A percentile compares a stretch with the other conserved stretches of the same genome.
Conservation (phyloP, 169 alveolate species). For the Plasmodium ovale region DNA sequence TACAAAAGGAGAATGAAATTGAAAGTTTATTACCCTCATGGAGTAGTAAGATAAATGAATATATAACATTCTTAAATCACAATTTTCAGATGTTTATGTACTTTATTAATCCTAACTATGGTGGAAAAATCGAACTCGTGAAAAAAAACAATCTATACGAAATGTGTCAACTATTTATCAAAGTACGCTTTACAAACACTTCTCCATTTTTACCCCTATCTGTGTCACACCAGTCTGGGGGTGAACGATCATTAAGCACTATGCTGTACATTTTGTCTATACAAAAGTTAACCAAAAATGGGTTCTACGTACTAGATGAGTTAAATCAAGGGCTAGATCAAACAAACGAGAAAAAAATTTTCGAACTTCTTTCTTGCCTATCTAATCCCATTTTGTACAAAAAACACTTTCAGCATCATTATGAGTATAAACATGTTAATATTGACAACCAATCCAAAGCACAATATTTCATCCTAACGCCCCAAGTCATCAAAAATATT, state of each 20-base stretch:
- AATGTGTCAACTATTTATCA: slow-evolving; percentile 78
- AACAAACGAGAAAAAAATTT: slow-evolving; percentile 78
- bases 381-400: slow-evolving; percentile 27
- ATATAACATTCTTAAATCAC: slow-evolving; percentile 76
- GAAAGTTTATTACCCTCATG: slow-evolving; percentile 61
- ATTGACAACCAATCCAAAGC: slow-evolving; percentile 75
- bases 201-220: slow-evolving; percentile 80
- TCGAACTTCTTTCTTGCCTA: slow-evolving; percentile 73
- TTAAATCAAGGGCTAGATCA: slow-evolving; percentile 85
- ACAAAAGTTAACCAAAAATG: slow-evolving; percentile 81
- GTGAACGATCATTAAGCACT: slow-evolving; percentile 86
- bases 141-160: slow-evolving; percentile 77
- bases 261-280: slow-evolving; percentile 84
- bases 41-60: slow-evolving; percentile 71
- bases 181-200: slow-evolving; percentile 79
- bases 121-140: slow-evolving; percentile 81
- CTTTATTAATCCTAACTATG: slow-evolving; percentile 79
- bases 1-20: slow-evolving; percentile 8
- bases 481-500: slow-evolving; percentile 78
- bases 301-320: slow-evolving; percentile 84
- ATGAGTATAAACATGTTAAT: slow-evolving; percentile 14
- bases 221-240: slow-evolving; percentile 86
- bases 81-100: slow-evolving; percentile 80
- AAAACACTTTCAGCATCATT: slow-evolving; percentile 12
- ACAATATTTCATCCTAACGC: slow-evolving; percentile 84